Evolutionary conservation across 495 filamentous ascomycete genomes (phyloP).

Genomic region (Hyaloscypha finlandica): DNA sequence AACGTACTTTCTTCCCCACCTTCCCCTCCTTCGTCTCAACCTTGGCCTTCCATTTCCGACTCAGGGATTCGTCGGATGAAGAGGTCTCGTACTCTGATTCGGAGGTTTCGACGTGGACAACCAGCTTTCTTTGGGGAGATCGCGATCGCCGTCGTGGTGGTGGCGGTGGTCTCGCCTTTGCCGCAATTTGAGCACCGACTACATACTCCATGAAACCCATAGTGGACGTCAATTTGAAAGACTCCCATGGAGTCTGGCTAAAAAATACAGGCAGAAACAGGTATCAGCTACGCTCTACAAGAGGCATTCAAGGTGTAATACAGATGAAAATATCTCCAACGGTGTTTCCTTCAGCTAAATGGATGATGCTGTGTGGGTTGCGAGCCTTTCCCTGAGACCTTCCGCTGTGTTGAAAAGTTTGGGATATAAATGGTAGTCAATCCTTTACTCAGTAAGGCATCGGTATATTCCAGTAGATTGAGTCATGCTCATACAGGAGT

Average conservation of each 20-base stretch:
- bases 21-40: not conserved
- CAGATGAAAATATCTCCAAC: not conserved
- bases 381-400: not conserved
- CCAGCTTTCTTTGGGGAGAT: slow-evolving; percentile 9
- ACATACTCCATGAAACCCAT: slow-evolving; percentile 15
- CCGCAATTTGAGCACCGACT: slow-evolving; percentile 1
- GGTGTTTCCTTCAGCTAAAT: not conserved
- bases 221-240: not conserved
- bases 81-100: slow-evolving; percentile 9
- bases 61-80: slow-evolving; percentile 2
- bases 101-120: slow-evolving; percentile 17
- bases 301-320: not conserved
- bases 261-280: not conserved
- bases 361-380: not conserved
- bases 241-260: not conserved
- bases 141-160: slow-evolving; percentile 1
- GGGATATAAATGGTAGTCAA: not conserved
- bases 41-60: not conserved
- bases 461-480: not conserved
- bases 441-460: not conserved
- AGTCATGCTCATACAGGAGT: not conserved
- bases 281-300: not conserved
- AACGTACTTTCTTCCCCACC: not conserved
- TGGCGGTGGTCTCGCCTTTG: not conserved
- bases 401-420: not conserved